A percentile compares a stretch with the other conserved stretches of the same genome.
These are phyloP conservation scores for Chrysoporthe deuterocubensis DNA, from an alignment of 2,329 filamentous ascomycete genomes.

Conservation along the genomic window DNA sequence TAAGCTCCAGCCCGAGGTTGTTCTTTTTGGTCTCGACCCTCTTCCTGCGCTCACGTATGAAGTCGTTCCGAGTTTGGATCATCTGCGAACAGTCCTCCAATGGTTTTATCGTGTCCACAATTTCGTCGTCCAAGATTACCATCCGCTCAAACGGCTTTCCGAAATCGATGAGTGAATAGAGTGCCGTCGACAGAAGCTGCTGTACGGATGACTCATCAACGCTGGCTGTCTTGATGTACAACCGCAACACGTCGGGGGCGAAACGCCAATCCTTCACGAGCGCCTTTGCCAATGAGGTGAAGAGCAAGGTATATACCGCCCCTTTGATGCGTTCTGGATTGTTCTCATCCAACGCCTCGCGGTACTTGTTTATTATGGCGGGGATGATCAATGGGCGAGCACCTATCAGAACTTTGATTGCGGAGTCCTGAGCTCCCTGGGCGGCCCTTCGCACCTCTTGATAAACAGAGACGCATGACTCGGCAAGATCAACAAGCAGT, in stretches of 20 bases:
- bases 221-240: constrained; percentile 87
- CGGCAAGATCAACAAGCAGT: constrained; percentile 82
- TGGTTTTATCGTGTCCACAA: constrained; percentile 75
- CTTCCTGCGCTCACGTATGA: constrained; percentile 74
- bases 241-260: constrained; percentile 83
- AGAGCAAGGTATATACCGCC: constrained; percentile 86
- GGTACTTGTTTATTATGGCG: constrained; percentile 77
- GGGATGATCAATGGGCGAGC: constrained; percentile 89
- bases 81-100: constrained; percentile 62
- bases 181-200: constrained; percentile 77
- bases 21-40: constrained; percentile 85
- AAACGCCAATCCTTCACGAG: constrained; percentile 93
- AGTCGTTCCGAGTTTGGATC: constrained; percentile 70
- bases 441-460: constrained; percentile 95
- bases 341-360: constrained; percentile 75
- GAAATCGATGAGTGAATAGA: constrained; percentile 90
- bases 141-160: constrained; percentile 85
- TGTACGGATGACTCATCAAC: constrained; percentile 96
- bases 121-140: constrained; percentile 75
- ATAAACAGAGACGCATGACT: constrained; percentile 89
- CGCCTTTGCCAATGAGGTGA: constrained; percentile 86
- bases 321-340: constrained; percentile 95
- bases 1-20: constrained; percentile 78
- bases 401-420: constrained; percentile 87
- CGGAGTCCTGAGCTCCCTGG: constrained; percentile 89